A percentile compares a stretch with the other conserved stretches of the same genome.
phyloP scores from a whole-genome alignment of 306 rosid genomes.

The Prunus campanulata region DNA sequence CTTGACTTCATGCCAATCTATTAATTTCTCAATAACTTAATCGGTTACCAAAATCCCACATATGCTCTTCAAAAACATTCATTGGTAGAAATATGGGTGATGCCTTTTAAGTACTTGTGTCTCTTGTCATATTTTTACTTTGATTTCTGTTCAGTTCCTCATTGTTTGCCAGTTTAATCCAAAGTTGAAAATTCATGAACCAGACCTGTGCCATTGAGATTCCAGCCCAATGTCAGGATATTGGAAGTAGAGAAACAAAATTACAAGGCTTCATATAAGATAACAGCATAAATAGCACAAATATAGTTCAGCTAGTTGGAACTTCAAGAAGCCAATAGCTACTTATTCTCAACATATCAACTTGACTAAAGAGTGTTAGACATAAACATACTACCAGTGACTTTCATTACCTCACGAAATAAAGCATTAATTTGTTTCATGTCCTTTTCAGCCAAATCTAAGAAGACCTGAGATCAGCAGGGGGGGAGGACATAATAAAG shows the following conservation, averaged over 20 bases:
- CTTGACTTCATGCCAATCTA: not conserved
- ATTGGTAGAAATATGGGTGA: not conserved
- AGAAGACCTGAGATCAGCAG: constrained; percentile 62
- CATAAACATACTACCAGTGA: not conserved
- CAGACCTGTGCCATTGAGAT: not conserved
- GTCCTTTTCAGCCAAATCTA: constrained; percentile 88
- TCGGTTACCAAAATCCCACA: not conserved
- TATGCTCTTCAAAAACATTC: not conserved
- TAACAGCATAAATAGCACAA: not conserved
- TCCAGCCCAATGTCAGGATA: not conserved
- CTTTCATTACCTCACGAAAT: constrained; percentile 71
- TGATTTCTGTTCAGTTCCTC: no score
- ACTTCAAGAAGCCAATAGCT: not conserved
- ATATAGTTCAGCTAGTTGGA: not conserved
- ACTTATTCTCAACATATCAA: not conserved
- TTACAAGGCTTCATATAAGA: not conserved
- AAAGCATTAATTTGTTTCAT: constrained; percentile 75
- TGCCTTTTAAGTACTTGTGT: not conserved
- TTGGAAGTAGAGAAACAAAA: no score
- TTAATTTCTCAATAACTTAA: not conserved
- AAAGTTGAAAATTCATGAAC: not conserved
- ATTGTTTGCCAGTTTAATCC: not conserved
- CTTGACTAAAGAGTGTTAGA: not conserved
- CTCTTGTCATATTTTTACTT: not conserved
- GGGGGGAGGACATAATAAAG: not conserved